Evolutionary conservation across 2,329 filamentous ascomycete genomes (phyloP), one percentile per base, ranked within the genome.

Genomic region (Calonectria hongkongensis): DNA sequence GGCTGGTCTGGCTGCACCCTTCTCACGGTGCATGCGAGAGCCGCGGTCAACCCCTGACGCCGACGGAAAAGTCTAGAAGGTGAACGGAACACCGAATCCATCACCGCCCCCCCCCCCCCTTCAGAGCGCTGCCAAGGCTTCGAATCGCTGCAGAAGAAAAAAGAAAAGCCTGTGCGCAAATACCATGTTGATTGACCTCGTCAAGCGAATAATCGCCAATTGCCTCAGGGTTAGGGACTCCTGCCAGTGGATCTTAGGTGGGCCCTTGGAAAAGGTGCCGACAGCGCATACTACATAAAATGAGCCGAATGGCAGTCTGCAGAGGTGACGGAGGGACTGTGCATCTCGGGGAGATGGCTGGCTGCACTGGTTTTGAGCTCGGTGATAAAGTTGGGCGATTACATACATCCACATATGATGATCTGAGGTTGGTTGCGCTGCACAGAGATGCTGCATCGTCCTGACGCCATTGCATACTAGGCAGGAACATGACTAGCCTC

Each of bases 31-130:
- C 45, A n/a, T 36, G 54, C 21, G 66, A 50, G 25, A 51, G 67
- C 58, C 60, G 39, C 39, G 36, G 58, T 47, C 58, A 47, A 47
- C 62, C 62, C 64, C 27, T 58, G 58, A 45, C 67, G 51, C 47
- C 30, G 54, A 47, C 66, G 30, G 62, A 65, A 60, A 68, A 58
- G 50, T 71, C 68, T 73, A 71, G 73, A 73, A 73, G 70, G 56
- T 39, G 45, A 63, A 68, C 60, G 41, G 70, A 68, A 72, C 41
- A 50, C 25, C 36, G 28, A 47, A 66, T 41, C 45, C 58, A 63
- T 45, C 39, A 30, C 58, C 16, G 58, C 41, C 51, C 51, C 50
- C 30, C 51, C 50, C 30, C 28, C 54, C 21, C 36, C 33, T 21
- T 45, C 45, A 33, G 28, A 45, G 41, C 39, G 8, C 39, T 47